Percentiles rank a stretch among this genome's conserved stretches.
Conservation (phyloP, 2,329 filamentous ascomycete genomes). For the Xylaria sp. region DNA sequence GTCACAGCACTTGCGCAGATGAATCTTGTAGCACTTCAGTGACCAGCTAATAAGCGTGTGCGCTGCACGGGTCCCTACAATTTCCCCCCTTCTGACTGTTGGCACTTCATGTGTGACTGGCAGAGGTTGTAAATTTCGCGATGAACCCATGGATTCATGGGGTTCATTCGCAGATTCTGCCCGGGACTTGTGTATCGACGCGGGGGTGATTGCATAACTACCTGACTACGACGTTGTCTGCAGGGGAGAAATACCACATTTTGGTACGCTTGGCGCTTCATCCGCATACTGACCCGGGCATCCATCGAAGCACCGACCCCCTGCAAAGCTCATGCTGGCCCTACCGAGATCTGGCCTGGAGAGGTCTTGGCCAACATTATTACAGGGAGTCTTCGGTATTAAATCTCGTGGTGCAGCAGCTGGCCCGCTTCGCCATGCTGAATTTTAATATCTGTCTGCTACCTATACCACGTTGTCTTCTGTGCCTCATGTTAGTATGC, state of each 20-base stretch:
- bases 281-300: background rate
- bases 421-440: constrained; percentile 1
- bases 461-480: constrained; percentile 7
- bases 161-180: constrained; percentile 8
- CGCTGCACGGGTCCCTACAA: constrained; percentile 13
- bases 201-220: constrained; percentile 8
- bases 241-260: background rate
- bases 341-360: background rate
- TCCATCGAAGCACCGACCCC: background rate
- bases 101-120: constrained; percentile 1
- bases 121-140: background rate
- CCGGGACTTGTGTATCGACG: constrained; percentile 18
- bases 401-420: constrained; percentile 1
- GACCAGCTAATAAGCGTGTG: background rate
- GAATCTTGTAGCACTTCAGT: background rate
- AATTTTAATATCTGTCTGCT: background rate
- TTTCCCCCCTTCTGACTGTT: background rate
- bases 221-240: constrained; percentile 13
- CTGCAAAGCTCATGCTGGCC: background rate
- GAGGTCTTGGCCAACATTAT: background rate
- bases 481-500: constrained; percentile 10
- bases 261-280: constrained; percentile 10
- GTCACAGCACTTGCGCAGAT: background rate
- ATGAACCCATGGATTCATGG: background rate
- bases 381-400: constrained; percentile 17